phyloP scores from a whole-genome alignment of 495 filamentous ascomycete species.

The Sporormia fimetaria region DNA sequence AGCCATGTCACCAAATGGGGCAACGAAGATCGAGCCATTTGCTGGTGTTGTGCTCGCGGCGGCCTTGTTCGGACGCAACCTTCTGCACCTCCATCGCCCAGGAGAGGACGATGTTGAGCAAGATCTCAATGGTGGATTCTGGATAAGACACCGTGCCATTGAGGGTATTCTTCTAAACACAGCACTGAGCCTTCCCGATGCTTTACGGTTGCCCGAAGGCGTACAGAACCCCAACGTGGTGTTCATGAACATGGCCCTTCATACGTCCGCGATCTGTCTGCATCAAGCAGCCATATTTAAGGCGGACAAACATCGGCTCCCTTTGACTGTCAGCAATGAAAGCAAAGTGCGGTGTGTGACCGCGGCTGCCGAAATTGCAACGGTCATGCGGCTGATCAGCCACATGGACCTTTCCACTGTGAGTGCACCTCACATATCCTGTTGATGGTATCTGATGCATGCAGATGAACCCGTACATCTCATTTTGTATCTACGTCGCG shows the following conservation, averaged over 20 bases:
- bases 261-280: constrained; percentile 91
- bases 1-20: constrained; percentile 59
- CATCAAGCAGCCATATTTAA: constrained; percentile 98
- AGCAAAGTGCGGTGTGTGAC: constrained; percentile 90
- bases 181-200: constrained; percentile 67
- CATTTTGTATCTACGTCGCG: constrained; percentile 90
- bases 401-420: constrained; percentile 78
- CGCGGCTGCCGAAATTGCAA: constrained; percentile 88
- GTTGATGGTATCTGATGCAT: not conserved
- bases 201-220: constrained; percentile 69
- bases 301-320: constrained; percentile 76
- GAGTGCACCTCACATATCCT: constrained; percentile 34
- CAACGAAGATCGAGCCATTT: constrained; percentile 61
- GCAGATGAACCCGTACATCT: constrained; percentile 92
- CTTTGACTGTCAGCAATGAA: constrained; percentile 65
- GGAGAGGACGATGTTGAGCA: constrained; percentile 69
- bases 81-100: constrained; percentile 86
- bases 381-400: constrained; percentile 89
- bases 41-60: constrained; percentile 75
- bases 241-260: constrained; percentile 93
- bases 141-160: constrained; percentile 82
- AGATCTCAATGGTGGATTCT: constrained; percentile 89
- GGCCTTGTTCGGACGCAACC: constrained; percentile 84
- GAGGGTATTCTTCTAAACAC: constrained; percentile 86
- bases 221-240: constrained; percentile 75